Evolutionary conservation across 23 red algal species (phyloP).

Genomic region (Gracilariopsis chorda): DNA sequence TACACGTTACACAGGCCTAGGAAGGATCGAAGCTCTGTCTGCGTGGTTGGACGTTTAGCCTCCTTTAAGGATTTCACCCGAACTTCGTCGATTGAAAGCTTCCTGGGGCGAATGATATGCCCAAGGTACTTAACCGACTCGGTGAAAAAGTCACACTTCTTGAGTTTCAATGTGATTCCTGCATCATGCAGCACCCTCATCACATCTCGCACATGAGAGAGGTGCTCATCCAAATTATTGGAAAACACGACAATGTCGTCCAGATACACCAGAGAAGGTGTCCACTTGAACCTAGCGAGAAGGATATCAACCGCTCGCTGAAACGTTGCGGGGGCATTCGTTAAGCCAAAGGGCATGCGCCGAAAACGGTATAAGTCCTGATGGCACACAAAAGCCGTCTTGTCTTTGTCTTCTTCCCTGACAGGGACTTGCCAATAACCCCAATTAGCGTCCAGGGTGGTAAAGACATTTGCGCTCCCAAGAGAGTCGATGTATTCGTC

Average conservation of each 20-base stretch:
- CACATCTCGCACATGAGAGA: background rate
- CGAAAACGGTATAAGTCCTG: background rate
- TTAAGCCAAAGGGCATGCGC: background rate
- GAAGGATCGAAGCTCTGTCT: background rate
- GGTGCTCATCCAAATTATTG: background rate
- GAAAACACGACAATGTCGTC: background rate
- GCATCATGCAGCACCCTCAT: background rate
- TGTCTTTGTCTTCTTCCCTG: background rate
- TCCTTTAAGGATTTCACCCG: background rate
- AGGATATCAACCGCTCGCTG: background rate
- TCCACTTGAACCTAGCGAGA: background rate
- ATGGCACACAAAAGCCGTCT: background rate
- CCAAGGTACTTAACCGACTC: background rate
- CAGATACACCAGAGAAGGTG: background rate
- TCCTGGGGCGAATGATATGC: background rate
- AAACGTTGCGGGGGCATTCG: background rate
- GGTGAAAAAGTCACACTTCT: background rate
- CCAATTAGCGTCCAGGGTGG: background rate
- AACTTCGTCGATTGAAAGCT: background rate
- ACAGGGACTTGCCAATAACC: conserved; percentile 6
- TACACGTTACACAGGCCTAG: background rate
- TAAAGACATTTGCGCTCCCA: background rate
- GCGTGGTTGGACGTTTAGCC: background rate
- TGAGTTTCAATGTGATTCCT: background rate
- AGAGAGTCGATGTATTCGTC: too few species aligned